Evolutionary conservation across 495 filamentous ascomycete genomes (phyloP), one percentile per base, ranked within the genome.

Genomic region (Aspergillus steynii): DNA sequence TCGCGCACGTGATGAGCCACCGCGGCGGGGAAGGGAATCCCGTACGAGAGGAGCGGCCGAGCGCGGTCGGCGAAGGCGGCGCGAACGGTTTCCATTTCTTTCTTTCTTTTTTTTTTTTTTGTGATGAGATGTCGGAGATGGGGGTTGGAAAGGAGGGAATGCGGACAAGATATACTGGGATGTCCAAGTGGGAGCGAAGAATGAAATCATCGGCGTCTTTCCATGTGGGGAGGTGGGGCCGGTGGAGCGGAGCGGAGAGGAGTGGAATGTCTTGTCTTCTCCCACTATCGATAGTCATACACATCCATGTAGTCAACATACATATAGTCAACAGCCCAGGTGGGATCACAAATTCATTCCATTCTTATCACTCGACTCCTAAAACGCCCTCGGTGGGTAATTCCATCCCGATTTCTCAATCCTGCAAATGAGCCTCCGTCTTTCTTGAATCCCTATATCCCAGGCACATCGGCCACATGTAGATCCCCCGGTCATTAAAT

Each of bases 11-110:
- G 84, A 51, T 77, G 74, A 50, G 72, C 72, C 57, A 77, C 80
- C 20, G 83, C 78, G 58, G 77, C 68, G 25, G 78, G 75, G 65
- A 82, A 86, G 25, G 79, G 69, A n/a, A 82, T 66, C 37, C 83
- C 82, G 60, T 82, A 78, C 12, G 80, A 81, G 63, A 87, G 72
- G 8, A 75, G 61, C 1, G 80, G 80, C 2, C 68, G 67, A 6
- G 74, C 61, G 14, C 75, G 74, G 57, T 65, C 71, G 15, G 67
- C 59, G 53, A 80, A 80, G 15, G 73, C 75, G n/a, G 71, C 65
- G 15, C 70, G 70, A 52, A 78, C 64, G n/a, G 70, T 77, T 66
- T 80, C 77, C 67, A 71, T 74, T 29, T 14, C 20, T 20, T 20
- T 20, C 20, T 20, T 20, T 20, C 20, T 20, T 20, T 20, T 20